Evolutionary conservation across 495 filamentous ascomycete species (phyloP).

Genomic region (Lichenothelia convexa): DNA sequence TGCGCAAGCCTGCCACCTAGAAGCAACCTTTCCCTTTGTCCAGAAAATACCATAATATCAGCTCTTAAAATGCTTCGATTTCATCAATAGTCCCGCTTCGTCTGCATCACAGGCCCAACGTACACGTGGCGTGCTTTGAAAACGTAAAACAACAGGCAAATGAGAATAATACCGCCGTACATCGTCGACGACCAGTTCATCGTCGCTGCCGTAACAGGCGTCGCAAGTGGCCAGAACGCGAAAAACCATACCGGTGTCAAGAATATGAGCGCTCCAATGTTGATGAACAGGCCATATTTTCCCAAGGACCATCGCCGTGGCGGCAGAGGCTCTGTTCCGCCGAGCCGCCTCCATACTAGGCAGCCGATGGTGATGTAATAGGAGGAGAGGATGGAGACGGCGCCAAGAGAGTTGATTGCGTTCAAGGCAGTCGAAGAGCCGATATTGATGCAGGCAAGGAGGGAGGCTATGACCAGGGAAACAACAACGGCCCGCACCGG

Average conservation of each 20-base stretch:
- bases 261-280: slow-evolving; percentile 8
- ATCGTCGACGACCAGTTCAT: slow-evolving; percentile 5
- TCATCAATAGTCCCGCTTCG: slow-evolving; percentile 14
- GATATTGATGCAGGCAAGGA: slow-evolving; percentile 41
- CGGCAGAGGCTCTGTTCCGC: slow-evolving; percentile 1
- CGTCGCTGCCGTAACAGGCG: not conserved
- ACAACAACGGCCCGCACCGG: slow-evolving; percentile 16
- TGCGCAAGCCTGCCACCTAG: no score
- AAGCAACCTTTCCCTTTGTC: no score
- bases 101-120: slow-evolving; percentile 13
- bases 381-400: slow-evolving; percentile 10
- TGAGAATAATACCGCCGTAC: slow-evolving; percentile 10
- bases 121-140: slow-evolving; percentile 13
- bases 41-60: no score
- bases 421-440: slow-evolving; percentile 34
- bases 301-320: not conserved
- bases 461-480: slow-evolving; percentile 29
- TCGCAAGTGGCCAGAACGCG: slow-evolving; percentile 9
- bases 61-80: no score
- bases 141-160: slow-evolving; percentile 12
- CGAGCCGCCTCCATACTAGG: slow-evolving; percentile 9
- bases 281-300: slow-evolving; percentile 8
- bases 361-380: slow-evolving; percentile 8
- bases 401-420: slow-evolving; percentile 29
- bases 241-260: slow-evolving; percentile 4